Conservation (phyloP, 345 rosid species). For the Lepidium aucheri region DNA sequence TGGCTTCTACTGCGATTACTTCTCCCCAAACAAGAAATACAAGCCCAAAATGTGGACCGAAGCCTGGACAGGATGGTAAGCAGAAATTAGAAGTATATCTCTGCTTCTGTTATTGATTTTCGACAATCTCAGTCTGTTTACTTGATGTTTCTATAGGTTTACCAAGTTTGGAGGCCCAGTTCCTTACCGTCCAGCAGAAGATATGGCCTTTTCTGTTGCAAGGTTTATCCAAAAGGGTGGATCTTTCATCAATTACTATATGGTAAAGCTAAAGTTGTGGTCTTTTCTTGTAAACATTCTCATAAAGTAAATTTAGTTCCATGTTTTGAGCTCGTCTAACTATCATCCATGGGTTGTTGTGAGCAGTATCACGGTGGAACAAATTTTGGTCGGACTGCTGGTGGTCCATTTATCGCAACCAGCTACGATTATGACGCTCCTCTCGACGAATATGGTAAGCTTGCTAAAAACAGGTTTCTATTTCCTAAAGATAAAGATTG, state of each 20-base stretch:
- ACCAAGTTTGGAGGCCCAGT: constrained; percentile 95
- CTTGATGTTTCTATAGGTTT: constrained; percentile 42
- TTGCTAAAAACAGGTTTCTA: background rate
- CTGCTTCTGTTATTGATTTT: background rate
- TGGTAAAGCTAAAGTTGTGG: constrained; percentile 44
- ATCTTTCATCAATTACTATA: constrained; percentile 83
- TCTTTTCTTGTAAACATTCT: background rate
- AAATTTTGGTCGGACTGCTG: constrained; percentile 98
- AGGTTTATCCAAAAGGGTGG: constrained; percentile 97
- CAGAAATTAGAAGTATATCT: background rate
- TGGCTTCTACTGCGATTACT: constrained; percentile 96
- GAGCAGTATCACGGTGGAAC: constrained; percentile 96
- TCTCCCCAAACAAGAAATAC: constrained; percentile 87
- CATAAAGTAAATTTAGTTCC: constrained; percentile 1
- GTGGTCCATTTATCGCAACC: constrained; percentile 99
- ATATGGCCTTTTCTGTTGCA: constrained; percentile 93
- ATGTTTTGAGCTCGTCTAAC: background rate
- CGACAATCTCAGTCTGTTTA: background rate
- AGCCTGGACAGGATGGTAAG: constrained; percentile 99
- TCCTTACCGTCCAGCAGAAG: constrained; percentile 93
- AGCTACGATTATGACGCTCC: constrained; percentile 98
- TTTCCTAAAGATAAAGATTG: background rate
- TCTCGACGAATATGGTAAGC: constrained; percentile 92
- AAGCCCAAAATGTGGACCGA: constrained; percentile 99
- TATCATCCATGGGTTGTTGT: background rate